These are phyloP conservation scores for Tinospora cordifolia DNA, from an alignment of 164 flowering plant genomes.

Conservation along the genomic window DNA sequence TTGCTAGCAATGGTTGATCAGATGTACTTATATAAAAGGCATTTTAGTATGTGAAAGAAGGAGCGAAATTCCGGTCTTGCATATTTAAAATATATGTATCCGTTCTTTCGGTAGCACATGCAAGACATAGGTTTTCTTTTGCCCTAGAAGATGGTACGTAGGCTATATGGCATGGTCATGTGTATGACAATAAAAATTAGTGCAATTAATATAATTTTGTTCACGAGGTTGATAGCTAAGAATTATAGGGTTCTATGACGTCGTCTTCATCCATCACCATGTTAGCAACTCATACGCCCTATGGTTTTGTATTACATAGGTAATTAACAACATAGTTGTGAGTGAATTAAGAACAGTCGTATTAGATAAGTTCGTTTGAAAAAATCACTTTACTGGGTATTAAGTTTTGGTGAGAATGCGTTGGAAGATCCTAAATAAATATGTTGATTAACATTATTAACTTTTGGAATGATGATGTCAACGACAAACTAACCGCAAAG, in stretches of 20 bases:
- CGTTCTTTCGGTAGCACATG: constrained; percentile 2
- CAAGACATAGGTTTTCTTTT: constrained; percentile 6
- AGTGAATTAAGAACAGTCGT: not conserved
- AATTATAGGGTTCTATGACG: not conserved
- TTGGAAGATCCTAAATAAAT: too few species aligned
- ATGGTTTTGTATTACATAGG: not conserved
- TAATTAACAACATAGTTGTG: too few species aligned
- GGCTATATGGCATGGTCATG: not conserved
- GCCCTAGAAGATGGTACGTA: not conserved
- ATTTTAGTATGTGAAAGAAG: not conserved
- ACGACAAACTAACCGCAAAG: not conserved
- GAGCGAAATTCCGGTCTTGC: not conserved
- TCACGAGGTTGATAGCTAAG: not conserved
- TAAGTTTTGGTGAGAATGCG: not conserved
- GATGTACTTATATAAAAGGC: not conserved
- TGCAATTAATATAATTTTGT: not conserved
- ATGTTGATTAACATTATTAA: not conserved
- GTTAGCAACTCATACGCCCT: not conserved
- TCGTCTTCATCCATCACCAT: not conserved
- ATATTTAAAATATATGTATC: not conserved
- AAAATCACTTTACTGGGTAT: too few species aligned
- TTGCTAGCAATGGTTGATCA: not conserved
- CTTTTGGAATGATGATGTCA: not conserved
- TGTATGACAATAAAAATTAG: not conserved
- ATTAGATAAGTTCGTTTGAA: too few species aligned